Evolutionary conservation across 495 filamentous ascomycete genomes (phyloP).

Genomic region (Penicillium paradoxum): DNA sequence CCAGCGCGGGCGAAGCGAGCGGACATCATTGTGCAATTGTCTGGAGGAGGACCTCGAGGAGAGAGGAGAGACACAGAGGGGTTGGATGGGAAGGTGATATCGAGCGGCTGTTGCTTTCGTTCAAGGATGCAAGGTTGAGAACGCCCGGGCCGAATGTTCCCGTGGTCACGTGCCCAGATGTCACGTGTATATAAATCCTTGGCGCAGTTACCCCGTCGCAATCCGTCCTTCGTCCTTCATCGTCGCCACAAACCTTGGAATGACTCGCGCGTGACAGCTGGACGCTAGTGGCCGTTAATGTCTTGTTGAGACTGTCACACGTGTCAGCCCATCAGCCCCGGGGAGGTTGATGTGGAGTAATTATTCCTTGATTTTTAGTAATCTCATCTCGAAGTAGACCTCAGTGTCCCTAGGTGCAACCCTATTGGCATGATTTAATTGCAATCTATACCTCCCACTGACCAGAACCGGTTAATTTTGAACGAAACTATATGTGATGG

Average conservation of each 20-base stretch:
- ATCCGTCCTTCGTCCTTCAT: neutral
- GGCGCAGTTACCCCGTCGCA: neutral
- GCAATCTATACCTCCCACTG: neutral
- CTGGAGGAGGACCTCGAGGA: slow-evolving; percentile 26
- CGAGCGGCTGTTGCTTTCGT: slow-evolving; percentile 25
- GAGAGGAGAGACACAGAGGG: slow-evolving; percentile 14
- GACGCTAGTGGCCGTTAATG: too few relatives aligned
- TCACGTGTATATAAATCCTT: neutral
- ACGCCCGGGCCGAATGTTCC: slow-evolving; percentile 37
- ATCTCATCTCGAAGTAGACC: neutral
- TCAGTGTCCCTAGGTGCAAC: neutral
- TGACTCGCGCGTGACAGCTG: too few relatives aligned
- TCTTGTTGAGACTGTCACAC: neutral
- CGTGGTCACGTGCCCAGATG: slow-evolving; percentile 31
- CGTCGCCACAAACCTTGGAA: too few relatives aligned
- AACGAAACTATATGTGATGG: neutral
- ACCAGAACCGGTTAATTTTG: neutral
- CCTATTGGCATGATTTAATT: neutral
- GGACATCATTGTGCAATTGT: slow-evolving; percentile 40
- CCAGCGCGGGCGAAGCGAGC: slow-evolving; percentile 45
- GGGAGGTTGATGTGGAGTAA: too few relatives aligned
- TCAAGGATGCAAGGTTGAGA: slow-evolving; percentile 32
- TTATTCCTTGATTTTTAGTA: neutral
- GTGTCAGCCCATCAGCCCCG: too few relatives aligned
- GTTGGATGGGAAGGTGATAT: slow-evolving; percentile 25